These are phyloP conservation scores for Chondrostereum purpureum DNA, from an alignment of 1,284 basidiomycete species.

Conservation along the genomic window DNA sequence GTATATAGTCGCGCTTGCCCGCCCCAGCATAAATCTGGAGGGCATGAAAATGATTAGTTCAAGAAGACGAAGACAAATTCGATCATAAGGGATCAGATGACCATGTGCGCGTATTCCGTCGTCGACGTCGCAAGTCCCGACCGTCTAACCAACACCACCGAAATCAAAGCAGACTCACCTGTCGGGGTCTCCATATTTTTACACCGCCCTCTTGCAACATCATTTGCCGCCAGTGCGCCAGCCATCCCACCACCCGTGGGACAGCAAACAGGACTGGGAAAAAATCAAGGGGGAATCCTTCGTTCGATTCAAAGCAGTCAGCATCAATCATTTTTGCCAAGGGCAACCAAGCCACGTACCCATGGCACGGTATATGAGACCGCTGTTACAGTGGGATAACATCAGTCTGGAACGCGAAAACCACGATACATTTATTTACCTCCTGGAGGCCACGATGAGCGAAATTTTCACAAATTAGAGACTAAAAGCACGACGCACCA, in stretches of 20 bases:
- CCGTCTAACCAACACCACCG: not conserved
- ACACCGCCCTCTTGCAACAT: constrained; percentile 83
- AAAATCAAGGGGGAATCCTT: constrained; percentile 84
- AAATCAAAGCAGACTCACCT: constrained; percentile 44
- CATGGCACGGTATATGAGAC: constrained; percentile 83
- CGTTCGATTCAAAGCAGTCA: constrained; percentile 9
- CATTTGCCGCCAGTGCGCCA: constrained; percentile 88
- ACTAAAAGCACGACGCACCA: constrained; percentile 62
- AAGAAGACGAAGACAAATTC: too few relatives aligned
- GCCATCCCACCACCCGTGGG: constrained; percentile 84
- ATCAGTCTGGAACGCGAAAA: constrained; percentile 1
- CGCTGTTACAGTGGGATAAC: constrained; percentile 35
- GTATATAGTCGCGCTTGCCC: constrained; percentile 65
- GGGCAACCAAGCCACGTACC: constrained; percentile 37
- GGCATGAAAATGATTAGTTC: too few relatives aligned
- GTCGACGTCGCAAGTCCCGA: not conserved
- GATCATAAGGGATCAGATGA: too few relatives aligned
- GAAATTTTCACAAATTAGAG: too few relatives aligned
- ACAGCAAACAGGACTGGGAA: constrained; percentile 89
- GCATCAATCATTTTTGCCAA: constrained; percentile 8
- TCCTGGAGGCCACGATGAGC: constrained; percentile 29
- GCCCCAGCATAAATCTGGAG: constrained; percentile 69
- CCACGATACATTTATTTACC: constrained; percentile 39
- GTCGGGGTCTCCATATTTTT: constrained; percentile 86
- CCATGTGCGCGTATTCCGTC: not conserved